A percentile compares a stretch with the other conserved stretches of the same genome.
Conservation (phyloP, 1,139 yeast genomes). For the Lipomyces yarrowii region DNA sequence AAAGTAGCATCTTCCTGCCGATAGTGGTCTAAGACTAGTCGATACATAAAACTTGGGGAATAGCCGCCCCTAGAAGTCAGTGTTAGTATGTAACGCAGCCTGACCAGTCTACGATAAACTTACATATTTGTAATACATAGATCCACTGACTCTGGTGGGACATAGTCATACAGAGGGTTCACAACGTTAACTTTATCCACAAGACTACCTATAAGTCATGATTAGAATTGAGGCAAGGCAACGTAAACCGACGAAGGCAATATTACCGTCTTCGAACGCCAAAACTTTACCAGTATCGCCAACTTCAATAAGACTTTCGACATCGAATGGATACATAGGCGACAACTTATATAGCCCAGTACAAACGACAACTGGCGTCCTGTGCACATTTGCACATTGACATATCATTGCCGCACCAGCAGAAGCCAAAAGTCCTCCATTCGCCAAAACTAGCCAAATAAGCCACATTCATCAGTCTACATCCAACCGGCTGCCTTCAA, state of each 20-base stretch:
- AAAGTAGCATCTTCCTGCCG: slow-evolving; percentile 71
- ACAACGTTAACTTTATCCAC: slow-evolving; percentile 80
- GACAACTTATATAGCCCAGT: slow-evolving; percentile 93
- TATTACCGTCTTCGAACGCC: slow-evolving; percentile 61
- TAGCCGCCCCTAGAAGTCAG: slow-evolving; percentile 69
- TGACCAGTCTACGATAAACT: slow-evolving; percentile 34
- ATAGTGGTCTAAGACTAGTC: slow-evolving; percentile 93
- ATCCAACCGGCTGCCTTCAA: neutral
- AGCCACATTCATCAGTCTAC: neutral
- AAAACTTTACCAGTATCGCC: slow-evolving; percentile 90
- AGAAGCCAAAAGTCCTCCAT: slow-evolving; percentile 90
- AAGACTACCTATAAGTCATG: slow-evolving; percentile 34
- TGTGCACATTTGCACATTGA: slow-evolving; percentile 92
- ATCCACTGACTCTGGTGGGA: slow-evolving; percentile 92
- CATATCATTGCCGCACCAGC: slow-evolving; percentile 93
- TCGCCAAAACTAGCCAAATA: slow-evolving; percentile 60
- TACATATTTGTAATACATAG: slow-evolving; percentile 85
- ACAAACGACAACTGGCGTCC: slow-evolving; percentile 93
- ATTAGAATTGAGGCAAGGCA: neutral
- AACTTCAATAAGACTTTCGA: slow-evolving; percentile 85
- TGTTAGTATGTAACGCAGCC: neutral
- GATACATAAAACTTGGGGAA: slow-evolving; percentile 93
- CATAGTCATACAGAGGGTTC: slow-evolving; percentile 90
- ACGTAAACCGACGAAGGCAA: neutral
- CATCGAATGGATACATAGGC: slow-evolving; percentile 91